These are phyloP conservation scores for Venturia oleaginea DNA, from an alignment of 2,329 filamentous ascomycete genomes.

Conservation along the genomic window DNA sequence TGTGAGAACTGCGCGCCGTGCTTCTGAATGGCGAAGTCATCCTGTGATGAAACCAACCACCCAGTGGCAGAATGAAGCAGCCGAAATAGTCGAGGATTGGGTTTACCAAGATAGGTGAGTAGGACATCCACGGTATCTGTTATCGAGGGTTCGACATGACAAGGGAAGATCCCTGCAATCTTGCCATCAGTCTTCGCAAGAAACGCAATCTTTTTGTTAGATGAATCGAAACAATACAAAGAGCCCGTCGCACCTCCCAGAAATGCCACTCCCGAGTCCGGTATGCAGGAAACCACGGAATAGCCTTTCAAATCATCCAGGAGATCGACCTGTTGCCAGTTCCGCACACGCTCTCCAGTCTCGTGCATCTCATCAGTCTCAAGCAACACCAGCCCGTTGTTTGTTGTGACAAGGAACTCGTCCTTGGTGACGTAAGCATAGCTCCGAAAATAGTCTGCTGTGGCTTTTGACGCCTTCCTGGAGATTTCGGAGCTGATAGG, in stretches of 20 bases:
- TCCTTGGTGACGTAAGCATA: conserved; percentile 53
- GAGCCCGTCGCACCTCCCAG: conserved; percentile 37
- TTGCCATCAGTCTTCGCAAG: conserved; percentile 10
- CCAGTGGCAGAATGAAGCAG: background rate
- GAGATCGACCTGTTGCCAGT: background rate
- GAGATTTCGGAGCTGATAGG: conserved; percentile 1
- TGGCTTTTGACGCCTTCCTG: background rate
- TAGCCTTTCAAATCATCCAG: conserved; percentile 37
- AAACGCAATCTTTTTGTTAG: background rate
- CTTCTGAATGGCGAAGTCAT: background rate
- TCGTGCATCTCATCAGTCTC: conserved; percentile 14
- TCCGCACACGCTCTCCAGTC: background rate
- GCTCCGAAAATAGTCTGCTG: conserved; percentile 41
- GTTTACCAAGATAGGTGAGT: background rate
- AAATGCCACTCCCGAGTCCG: conserved; percentile 30
- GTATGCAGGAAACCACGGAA: conserved; percentile 30
- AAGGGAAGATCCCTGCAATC: background rate
- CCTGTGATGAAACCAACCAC: background rate
- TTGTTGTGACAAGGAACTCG: conserved; percentile 49
- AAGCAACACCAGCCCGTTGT: conserved; percentile 48
- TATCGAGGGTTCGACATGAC: background rate
- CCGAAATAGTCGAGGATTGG: background rate
- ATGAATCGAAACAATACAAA: conserved; percentile 29
- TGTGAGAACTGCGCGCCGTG: background rate
- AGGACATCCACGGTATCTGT: background rate